These are phyloP conservation scores for Tuber calosporum DNA, from an alignment of 495 filamentous ascomycete genomes.

Conservation along the genomic window DNA sequence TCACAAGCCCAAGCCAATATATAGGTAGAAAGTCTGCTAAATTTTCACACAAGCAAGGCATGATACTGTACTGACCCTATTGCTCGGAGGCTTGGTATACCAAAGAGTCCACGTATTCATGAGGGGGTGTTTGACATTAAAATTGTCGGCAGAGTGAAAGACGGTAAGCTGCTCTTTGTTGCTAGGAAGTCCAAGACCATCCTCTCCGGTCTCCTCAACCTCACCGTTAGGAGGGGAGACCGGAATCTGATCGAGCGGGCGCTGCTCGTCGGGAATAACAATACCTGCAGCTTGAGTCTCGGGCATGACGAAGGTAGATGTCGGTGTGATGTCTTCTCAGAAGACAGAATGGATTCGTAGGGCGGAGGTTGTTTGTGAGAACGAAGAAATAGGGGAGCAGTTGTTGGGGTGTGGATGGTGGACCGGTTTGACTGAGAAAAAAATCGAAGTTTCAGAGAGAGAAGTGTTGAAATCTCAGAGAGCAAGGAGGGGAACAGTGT, in stretches of 20 bases:
- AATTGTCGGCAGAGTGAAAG: slow-evolving; percentile 94
- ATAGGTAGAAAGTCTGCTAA: not conserved
- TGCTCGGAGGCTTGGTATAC: slow-evolving; percentile 98
- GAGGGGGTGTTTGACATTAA: slow-evolving; percentile 96
- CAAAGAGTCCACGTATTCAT: slow-evolving; percentile 96
- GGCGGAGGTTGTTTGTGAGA: not conserved
- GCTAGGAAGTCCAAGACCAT: slow-evolving; percentile 42
- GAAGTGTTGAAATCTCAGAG: not conserved
- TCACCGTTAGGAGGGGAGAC: slow-evolving; percentile 55
- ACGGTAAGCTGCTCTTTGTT: slow-evolving; percentile 68
- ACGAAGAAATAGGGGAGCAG: not conserved
- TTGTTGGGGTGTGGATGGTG: not conserved
- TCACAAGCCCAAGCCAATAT: not conserved
- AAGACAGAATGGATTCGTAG: not conserved
- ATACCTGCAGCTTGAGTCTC: slow-evolving; percentile 11
- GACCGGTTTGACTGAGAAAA: not conserved
- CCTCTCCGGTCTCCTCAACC: slow-evolving; percentile 39
- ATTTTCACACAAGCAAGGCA: slow-evolving; percentile 1
- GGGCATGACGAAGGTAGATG: slow-evolving; percentile 23
- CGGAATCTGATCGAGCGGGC: slow-evolving; percentile 58
- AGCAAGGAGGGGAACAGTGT: not conserved
- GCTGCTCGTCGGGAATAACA: slow-evolving; percentile 38
- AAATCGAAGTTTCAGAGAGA: not conserved
- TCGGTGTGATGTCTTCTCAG: not conserved
- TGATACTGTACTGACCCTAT: slow-evolving; percentile 60